phyloP scores from a whole-genome alignment of 306 rosid genomes.

The Trifolium dubium region DNA sequence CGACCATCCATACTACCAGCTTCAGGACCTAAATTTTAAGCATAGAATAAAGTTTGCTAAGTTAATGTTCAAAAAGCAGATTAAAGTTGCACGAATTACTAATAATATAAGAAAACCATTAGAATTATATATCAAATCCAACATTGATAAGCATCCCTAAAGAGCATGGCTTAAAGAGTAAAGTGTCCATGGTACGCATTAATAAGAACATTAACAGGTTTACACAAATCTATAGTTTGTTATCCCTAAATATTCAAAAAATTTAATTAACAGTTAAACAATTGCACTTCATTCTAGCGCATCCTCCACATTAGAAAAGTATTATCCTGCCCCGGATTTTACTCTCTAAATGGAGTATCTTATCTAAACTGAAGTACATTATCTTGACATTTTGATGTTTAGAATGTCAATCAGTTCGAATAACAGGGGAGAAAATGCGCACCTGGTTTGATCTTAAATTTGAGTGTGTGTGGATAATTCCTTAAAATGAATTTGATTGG shows the following conservation, averaged over 20 bases:
- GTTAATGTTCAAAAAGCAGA: conserved; percentile 25
- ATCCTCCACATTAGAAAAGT: conserved; percentile 6
- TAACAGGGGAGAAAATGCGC: conserved; percentile 34
- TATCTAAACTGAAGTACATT: neutral
- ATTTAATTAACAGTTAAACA: neutral
- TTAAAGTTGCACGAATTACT: conserved; percentile 21
- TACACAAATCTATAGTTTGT: neutral
- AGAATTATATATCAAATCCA: neutral
- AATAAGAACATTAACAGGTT: conserved; percentile 2
- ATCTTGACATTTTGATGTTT: conserved; percentile 13
- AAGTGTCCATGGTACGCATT: neutral
- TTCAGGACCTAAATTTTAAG: conserved; percentile 74
- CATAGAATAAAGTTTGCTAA: conserved; percentile 8
- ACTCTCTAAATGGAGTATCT: neutral
- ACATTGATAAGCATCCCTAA: conserved; percentile 15
- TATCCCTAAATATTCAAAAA: neutral
- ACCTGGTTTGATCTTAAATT: conserved; percentile 97
- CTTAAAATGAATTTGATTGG: conserved; percentile 94
- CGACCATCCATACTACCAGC: conserved; percentile 82
- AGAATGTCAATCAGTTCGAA: conserved; percentile 13
- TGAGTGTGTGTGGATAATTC: conserved; percentile 72
- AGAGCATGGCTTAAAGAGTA: neutral
- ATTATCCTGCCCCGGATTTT: neutral
- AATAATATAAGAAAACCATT: conserved; percentile 19
- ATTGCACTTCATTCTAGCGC: conserved; percentile 1